A percentile compares a stretch with the other conserved stretches of the same genome.
Conservation (phyloP, 495 filamentous ascomycete species). For the Chaetomium tenue region DNA sequence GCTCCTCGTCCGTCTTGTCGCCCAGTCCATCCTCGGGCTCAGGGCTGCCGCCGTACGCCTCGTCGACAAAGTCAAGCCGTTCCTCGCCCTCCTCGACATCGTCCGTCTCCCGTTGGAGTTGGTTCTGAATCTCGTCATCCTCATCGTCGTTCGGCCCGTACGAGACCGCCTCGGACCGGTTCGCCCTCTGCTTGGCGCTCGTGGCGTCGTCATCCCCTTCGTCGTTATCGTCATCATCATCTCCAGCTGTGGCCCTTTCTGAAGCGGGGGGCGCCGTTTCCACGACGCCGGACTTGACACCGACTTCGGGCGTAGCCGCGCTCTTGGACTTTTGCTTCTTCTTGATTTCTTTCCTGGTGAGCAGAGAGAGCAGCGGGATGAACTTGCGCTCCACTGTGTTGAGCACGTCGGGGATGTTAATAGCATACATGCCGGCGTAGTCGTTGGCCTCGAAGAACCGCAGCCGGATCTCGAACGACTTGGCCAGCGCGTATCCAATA, state of each 20-base stretch:
- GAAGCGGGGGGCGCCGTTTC: constrained; percentile 53
- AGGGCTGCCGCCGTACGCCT: constrained; percentile 55
- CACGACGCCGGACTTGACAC: constrained; percentile 67
- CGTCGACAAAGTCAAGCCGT: constrained; percentile 50
- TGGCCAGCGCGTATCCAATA: constrained; percentile 62
- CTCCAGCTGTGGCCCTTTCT: constrained; percentile 44
- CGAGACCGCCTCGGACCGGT: constrained; percentile 73
- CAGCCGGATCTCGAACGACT: constrained; percentile 79
- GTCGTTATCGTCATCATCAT: constrained; percentile 62
- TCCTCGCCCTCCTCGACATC: constrained; percentile 51
- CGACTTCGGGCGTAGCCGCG: constrained; percentile 76
- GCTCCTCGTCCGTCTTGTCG: constrained; percentile 45
- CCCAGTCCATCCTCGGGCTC: constrained; percentile 47
- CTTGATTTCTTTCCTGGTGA: constrained; percentile 73
- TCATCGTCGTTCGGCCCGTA: constrained; percentile 93
- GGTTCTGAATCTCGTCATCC: constrained; percentile 69
- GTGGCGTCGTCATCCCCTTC: constrained; percentile 87
- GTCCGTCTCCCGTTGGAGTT: constrained; percentile 54
- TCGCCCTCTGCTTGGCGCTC: constrained; percentile 67
- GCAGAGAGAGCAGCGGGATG: constrained; percentile 62
- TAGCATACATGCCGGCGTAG: constrained; percentile 81
- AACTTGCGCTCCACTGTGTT: constrained; percentile 76
- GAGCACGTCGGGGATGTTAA: constrained; percentile 71
- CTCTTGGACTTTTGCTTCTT: constrained; percentile 65
- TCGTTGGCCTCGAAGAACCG: constrained; percentile 80